Conservation (phyloP, 345 rosid genomes). For the Eucalyptus marginata region DNA sequence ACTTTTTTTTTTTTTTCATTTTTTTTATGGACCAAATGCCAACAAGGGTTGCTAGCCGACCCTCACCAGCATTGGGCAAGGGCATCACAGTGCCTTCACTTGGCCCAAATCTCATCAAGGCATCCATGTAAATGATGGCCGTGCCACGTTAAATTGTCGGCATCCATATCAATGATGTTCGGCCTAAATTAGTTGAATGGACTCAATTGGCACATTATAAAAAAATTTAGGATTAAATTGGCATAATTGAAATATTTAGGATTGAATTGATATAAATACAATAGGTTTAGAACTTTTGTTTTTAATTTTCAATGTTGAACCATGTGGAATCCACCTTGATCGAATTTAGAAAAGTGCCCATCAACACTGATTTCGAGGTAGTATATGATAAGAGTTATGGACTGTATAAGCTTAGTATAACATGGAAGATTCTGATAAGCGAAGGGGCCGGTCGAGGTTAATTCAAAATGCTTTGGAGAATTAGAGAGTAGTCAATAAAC, state of each 20-base stretch:
- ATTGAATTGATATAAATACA: background rate
- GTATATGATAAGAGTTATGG: background rate
- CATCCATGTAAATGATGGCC: background rate
- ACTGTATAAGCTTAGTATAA: background rate
- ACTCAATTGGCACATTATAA: background rate
- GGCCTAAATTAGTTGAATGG: background rate
- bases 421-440: background rate
- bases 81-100: background rate
- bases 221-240: no score
- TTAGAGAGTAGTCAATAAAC: background rate
- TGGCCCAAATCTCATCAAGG: background rate
- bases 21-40: background rate
- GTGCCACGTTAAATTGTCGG: accelerated
- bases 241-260: accelerated
- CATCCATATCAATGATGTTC: no score
- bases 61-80: background rate
- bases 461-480: background rate
- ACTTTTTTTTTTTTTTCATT: no score
- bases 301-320: background rate
- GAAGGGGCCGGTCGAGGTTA: background rate
- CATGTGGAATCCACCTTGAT: background rate
- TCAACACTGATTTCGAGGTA: background rate
- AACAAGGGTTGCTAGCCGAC: accelerated
- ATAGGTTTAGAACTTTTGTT: no score
- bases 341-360: background rate